phyloP scores from a whole-genome alignment of 1,284 basidiomycete species.

The Rhodotorula sp. region DNA sequence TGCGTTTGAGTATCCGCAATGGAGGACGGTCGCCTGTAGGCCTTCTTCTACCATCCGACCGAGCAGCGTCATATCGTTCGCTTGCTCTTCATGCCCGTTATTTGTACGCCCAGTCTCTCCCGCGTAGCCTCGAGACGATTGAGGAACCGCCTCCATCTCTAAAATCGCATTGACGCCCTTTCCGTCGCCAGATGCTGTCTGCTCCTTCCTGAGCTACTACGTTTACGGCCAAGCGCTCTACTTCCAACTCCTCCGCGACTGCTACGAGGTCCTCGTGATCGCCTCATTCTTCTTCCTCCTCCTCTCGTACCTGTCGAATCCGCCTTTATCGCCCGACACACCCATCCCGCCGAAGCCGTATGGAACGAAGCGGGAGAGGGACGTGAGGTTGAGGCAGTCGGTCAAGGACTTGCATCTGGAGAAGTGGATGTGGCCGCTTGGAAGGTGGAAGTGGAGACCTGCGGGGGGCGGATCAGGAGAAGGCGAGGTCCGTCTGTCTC shows the following conservation, averaged over 20 bases:
- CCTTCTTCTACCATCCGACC: slow-evolving; percentile 23
- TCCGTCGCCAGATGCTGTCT: not conserved
- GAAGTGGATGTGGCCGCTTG: slow-evolving; percentile 71
- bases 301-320: slow-evolving; percentile 64
- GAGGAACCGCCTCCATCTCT: too few species aligned
- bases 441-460: slow-evolving; percentile 64
- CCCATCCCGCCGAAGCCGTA: slow-evolving; percentile 23
- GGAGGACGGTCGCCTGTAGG: not conserved
- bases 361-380: slow-evolving; percentile 13
- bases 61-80: slow-evolving; percentile 54
- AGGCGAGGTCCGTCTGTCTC: slow-evolving; percentile 4
- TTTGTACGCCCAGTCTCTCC: slow-evolving; percentile 62
- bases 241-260: slow-evolving; percentile 54
- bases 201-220: slow-evolving; percentile 23
- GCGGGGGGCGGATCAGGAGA: slow-evolving; percentile 46
- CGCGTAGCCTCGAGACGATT: too few species aligned
- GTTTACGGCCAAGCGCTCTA: slow-evolving; percentile 41
- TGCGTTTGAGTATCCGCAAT: slow-evolving; percentile 65
- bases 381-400: slow-evolving; percentile 51
- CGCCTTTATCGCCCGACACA: slow-evolving; percentile 46
- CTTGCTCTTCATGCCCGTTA: slow-evolving; percentile 73
- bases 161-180: not conserved
- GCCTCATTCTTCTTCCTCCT: slow-evolving; percentile 76
- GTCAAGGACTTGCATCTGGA: slow-evolving; percentile 56
- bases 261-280: slow-evolving; percentile 69